Evolutionary conservation across 2,329 filamentous ascomycete species (phyloP).

Genomic region (Aureobasidium sp.): DNA sequence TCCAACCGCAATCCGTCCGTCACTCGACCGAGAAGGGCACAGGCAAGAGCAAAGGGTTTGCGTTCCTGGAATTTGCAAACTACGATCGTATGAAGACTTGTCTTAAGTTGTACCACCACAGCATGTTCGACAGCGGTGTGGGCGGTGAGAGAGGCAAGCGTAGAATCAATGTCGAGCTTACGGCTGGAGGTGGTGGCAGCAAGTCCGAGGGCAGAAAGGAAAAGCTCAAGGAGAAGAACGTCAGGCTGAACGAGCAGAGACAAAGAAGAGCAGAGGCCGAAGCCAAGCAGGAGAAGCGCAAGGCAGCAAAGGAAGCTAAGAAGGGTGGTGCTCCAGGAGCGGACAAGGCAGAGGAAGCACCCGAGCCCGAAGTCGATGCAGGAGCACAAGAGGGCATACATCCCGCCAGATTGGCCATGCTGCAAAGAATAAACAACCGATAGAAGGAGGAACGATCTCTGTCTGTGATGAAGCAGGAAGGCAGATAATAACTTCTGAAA

Average conservation of each 20-base stretch:
- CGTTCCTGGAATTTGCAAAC: slow-evolving; percentile 81
- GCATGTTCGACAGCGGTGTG: slow-evolving; percentile 54
- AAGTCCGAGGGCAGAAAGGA: slow-evolving; percentile 65
- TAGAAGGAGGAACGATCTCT: neutral
- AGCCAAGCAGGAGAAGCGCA: slow-evolving; percentile 38
- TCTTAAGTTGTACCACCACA: slow-evolving; percentile 84
- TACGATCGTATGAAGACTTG: slow-evolving; percentile 91
- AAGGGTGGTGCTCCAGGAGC: slow-evolving; percentile 20
- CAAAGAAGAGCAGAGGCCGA: slow-evolving; percentile 45
- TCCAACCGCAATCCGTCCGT: slow-evolving; percentile 64
- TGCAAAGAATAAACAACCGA: slow-evolving; percentile 13
- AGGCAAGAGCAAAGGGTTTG: slow-evolving; percentile 64
- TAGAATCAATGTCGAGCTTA: slow-evolving; percentile 89
- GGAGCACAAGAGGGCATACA: slow-evolving; percentile 24
- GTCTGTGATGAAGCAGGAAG: neutral
- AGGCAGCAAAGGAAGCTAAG: slow-evolving; percentile 34
- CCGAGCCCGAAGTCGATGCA: slow-evolving; percentile 11
- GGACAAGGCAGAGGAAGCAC: slow-evolving; percentile 22
- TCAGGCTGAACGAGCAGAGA: slow-evolving; percentile 67
- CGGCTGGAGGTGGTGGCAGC: slow-evolving; percentile 70
- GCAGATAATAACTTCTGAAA: neutral
- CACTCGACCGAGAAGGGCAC: slow-evolving; percentile 63
- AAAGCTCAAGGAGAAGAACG: slow-evolving; percentile 81
- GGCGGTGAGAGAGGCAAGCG: slow-evolving; percentile 48
- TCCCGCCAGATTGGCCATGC: slow-evolving; percentile 28